Evolutionary conservation across 805 yeast genomes (phyloP), one percentile per base, ranked within the genome.

Genomic region (Kazachstania psychrophila): DNA sequence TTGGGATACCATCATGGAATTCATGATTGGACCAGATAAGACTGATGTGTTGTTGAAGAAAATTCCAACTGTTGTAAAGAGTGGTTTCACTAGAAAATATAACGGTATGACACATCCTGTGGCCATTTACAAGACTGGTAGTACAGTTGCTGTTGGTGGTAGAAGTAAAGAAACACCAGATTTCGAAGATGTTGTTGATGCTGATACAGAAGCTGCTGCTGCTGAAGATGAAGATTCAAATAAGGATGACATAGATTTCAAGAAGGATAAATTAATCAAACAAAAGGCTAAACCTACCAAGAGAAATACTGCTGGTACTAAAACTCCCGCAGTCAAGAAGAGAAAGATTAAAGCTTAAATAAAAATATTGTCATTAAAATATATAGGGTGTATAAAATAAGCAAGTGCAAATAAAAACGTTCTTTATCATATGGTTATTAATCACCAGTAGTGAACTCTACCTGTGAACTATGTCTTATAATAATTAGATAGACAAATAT

Each of bases 1-100:
- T 58, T 89, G 94, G 88, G 97, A 89, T 52, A 71, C 70, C 16
- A 64, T 92, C 9, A 68, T 86, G 72, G 96, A 88, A 44, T 73
- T 88, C 43, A 80, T 85, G 13, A 78, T 87, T 10, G 95, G 95
- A 0, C 69, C 67, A 11, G 68, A 58, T 12, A 51, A 58, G 24
- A 67, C 73, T 13, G 73, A 70, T 6, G 50, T 55, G 1, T 45
- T 63, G 9, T 45, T 64, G 7, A 84, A 84, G 58, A 70, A 73
- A 48, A 69, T 89, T 4, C 76, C 89, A 8, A 72, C 95, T 1
- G 69, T 77, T n/a, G 76, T 75, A 12, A 94, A 92, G 56, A 66
- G 89, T 5, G 82, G 84, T 6, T 86, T 92, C 59, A 92, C 99
- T 0, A 69, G 95, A 46, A 75, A 71, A 44, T 92, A 92, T 59